Percentiles rank a stretch among this genome's conserved stretches.
Evolutionary conservation across 768 basidiomycete species (phyloP).

Genomic region (Hortiboletus campestris): DNA sequence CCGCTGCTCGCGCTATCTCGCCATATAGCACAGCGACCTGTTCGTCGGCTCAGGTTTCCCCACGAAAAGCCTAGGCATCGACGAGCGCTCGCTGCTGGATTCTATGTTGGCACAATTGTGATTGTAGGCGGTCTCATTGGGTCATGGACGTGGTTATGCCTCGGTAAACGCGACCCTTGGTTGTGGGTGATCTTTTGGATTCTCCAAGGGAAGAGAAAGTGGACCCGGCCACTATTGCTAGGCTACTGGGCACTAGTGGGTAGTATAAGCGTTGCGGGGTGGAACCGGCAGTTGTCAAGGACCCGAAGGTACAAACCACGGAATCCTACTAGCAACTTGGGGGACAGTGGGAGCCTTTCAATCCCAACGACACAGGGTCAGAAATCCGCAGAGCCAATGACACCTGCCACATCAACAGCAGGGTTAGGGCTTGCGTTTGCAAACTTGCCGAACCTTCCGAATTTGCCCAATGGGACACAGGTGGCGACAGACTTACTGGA

Average conservation of each 20-base stretch:
- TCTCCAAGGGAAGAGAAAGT: constrained; percentile 68
- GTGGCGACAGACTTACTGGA: constrained; percentile 66
- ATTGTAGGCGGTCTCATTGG: constrained; percentile 85
- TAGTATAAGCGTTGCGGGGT: constrained; percentile 85
- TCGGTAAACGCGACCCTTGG: constrained; percentile 83
- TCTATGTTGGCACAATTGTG: constrained; percentile 73
- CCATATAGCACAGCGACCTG: constrained; percentile 84
- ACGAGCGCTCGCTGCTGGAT: constrained; percentile 78
- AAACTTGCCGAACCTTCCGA: constrained; percentile 52
- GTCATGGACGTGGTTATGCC: constrained; percentile 88
- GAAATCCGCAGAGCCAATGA: constrained; percentile 16
- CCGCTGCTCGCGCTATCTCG: constrained; percentile 91
- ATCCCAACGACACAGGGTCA: constrained; percentile 24
- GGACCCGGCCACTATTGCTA: constrained; percentile 77
- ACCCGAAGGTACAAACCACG: constrained; percentile 64
- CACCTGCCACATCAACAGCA: constrained; percentile 13
- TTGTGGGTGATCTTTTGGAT: constrained; percentile 79
- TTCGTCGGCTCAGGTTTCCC: constrained; percentile 76
- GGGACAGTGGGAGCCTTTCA: constrained; percentile 36
- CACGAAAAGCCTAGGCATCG: constrained; percentile 81
- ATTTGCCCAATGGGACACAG: constrained; percentile 56
- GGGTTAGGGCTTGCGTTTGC: constrained; percentile 36
- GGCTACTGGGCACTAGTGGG: constrained; percentile 84
- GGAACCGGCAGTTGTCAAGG: constrained; percentile 87
- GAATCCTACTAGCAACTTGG: constrained; percentile 32